Percentiles rank a stretch among this genome's conserved stretches.
These are phyloP conservation scores for Didymella pomorum DNA, from an alignment of 2,329 filamentous ascomycete genomes.

Conservation along the genomic window DNA sequence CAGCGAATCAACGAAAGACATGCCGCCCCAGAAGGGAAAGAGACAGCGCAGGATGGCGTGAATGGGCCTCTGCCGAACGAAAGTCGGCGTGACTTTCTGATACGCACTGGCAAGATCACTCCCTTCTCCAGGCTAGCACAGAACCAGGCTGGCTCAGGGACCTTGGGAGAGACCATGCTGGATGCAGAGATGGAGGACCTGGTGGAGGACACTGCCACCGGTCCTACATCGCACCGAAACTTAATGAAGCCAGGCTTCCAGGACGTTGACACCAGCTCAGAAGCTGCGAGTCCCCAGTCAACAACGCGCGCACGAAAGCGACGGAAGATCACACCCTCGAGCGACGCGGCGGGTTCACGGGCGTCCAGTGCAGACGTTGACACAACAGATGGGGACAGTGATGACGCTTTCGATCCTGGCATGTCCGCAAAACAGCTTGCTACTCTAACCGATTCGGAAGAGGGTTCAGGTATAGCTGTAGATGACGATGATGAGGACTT, in stretches of 20 bases:
- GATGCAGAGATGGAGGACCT: constrained; percentile 79
- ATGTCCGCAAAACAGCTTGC: constrained; percentile 52
- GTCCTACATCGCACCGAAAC: constrained; percentile 57
- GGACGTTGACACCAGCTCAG: constrained; percentile 40
- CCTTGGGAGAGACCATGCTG: constrained; percentile 77
- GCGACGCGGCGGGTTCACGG: constrained; percentile 23
- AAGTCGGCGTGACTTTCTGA: constrained; percentile 85
- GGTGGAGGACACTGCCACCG: constrained; percentile 54
- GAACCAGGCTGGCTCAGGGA: constrained; percentile 70
- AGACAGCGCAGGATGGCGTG: constrained; percentile 54
- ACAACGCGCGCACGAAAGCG: constrained; percentile 51
- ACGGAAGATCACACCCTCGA: constrained; percentile 37
- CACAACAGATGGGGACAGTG: constrained; percentile 47
- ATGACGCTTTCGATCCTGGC: constrained; percentile 53
- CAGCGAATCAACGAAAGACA: constrained; percentile 80
- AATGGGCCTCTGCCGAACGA: constrained; percentile 77
- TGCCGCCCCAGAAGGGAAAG: constrained; percentile 59
- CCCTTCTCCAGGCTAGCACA: constrained; percentile 84
- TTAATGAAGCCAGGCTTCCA: constrained; percentile 59
- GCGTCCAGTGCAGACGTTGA: constrained; percentile 30
- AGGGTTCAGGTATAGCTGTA: constrained; percentile 42
- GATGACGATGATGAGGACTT: constrained; percentile 52
- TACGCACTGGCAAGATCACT: constrained; percentile 96
- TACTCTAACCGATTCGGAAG: constrained; percentile 50
- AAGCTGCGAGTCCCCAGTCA: constrained; percentile 41